Evolutionary conservation across 2,329 filamentous ascomycete genomes (phyloP), one percentile per base, ranked within the genome.

Genomic region (Phymatotrichopsis omnivora): DNA sequence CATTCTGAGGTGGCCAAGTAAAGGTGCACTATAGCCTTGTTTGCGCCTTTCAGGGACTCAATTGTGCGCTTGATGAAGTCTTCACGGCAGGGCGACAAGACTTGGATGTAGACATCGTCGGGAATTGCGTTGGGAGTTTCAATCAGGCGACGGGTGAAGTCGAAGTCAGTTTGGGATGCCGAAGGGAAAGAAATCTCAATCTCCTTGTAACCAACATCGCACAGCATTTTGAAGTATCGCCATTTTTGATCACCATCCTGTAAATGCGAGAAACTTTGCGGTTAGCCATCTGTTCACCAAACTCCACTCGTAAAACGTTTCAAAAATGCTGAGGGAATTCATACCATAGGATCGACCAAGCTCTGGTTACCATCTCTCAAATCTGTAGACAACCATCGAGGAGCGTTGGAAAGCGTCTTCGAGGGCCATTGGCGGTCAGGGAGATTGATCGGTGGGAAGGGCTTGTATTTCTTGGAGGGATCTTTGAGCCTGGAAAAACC

Each of bases 161-260:
- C 85, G 69, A 87, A 96, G 68, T 96, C 91, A 60, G 83, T 94
- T 62, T 93, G 82, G 29, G 86, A 94, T 11, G 89, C 86, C 0
- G 86, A 93, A 38, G 89, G 89, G 67, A 94, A 96, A 4, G 87
- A 91, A 16, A 95, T 82, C 63, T 96, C 89, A 56, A 96, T 95
- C 67, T 96, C 89, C 68, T 95, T 96, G 73, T 93, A 96, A 58
- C 91, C 89, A 38, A 95, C 73, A 51, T 89, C 78, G 60, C 81
- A 77, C 42, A 96, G 76, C 85, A 93, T 93, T 67, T 87, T 80
- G 72, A 96, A 96, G 72, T 87, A 96, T 51, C 73, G 72, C 77
- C 82, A 91, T 68, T 96, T 96, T 71, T 95, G 86, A 37, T 94
- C 85, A 57, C 85, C 85, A 61, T 85, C 91, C 85, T 91, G 59